Base-by-base conservation (phyloP, 805 yeast genomes). In the Wickerhamomyces bisporus region DNA sequence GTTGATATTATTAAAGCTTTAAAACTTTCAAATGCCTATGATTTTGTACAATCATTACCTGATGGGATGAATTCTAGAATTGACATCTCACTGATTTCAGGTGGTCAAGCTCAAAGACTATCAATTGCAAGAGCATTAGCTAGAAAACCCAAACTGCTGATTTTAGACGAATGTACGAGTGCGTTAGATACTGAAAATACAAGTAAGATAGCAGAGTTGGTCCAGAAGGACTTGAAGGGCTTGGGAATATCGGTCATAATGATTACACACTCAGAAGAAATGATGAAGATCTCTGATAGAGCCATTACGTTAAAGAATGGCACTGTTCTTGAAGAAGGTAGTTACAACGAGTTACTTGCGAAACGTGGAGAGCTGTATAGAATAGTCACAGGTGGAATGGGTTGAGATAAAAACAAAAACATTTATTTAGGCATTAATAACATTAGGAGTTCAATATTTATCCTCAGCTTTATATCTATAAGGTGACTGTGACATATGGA, bases 81-180 rank as follows among this genome's bases (percentile, higher is more conserved):
- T 18, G 82, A 80, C 3, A 56, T 62, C 0, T 52, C 61, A 0
- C 48, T 75, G 30, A 58, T 91, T 2, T 88, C 97, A 1, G 95
- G 95, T 20, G 98, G 98, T 3, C 98, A 93, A 57, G 68, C 82
- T 8, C 98, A 93, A 56, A 64, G 97, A 39, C 56, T 93, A 2
- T 80, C 93, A 0, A 77, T 93, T 36, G 95, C 91, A 0, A 69
- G 98, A 35, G 93, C 95, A 0, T 45, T 93, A 4, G 41, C 89
- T 5, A 62, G 89, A 26, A 65, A 70, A 16, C 93, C 97, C 0
- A 63, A 65, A 23, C 47, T 79, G 9, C 52, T 77, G 36, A 62
- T 79, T 15, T 59, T 93, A 34, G 98, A 93, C 60, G 98, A 93
- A 56, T 81, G 89, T 49, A 88, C 98, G 0, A 80, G 97, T 0